Conservation (phyloP, 257 asterid species). For the Cinchona pubescens region DNA sequence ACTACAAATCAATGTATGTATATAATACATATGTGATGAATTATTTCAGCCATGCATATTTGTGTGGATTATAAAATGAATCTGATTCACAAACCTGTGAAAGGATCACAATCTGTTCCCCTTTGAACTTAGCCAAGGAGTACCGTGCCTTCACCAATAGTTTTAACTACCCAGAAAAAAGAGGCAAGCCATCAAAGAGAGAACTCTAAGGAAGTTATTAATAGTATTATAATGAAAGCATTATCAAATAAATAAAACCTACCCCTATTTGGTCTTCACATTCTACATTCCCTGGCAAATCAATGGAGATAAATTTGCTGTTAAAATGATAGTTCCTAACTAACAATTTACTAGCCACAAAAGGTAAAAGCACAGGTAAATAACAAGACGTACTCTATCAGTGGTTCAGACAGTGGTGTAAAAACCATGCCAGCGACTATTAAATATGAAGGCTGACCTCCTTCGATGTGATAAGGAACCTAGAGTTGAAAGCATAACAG, state of each 20-base stretch:
- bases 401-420: conserved; percentile 93
- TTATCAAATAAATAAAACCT: conserved; percentile 7
- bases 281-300: conserved; percentile 72
- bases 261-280: conserved; percentile 93
- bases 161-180: conserved; percentile 55
- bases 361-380: neutral
- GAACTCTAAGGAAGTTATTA: conserved; percentile 10
- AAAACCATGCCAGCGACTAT: conserved; percentile 97
- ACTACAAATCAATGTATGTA: neutral
- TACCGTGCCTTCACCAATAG: conserved; percentile 81
- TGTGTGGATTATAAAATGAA: conserved; percentile 3
- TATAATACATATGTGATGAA: neutral
- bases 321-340: conserved; percentile 5
- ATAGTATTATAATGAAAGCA: neutral
- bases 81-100: conserved; percentile 64
- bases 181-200: conserved; percentile 8
- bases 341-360: conserved; percentile 7
- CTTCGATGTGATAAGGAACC: conserved; percentile 97
- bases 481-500: conserved; percentile 32
- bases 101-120: conserved; percentile 79
- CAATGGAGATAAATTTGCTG: neutral
- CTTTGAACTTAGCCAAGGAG: conserved; percentile 80
- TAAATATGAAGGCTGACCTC: conserved; percentile 84
- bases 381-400: conserved; percentile 61
- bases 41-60: neutral